These are phyloP conservation scores for Auricularia heimuer DNA, from an alignment of 768 basidiomycete genomes.

Conservation along the genomic window DNA sequence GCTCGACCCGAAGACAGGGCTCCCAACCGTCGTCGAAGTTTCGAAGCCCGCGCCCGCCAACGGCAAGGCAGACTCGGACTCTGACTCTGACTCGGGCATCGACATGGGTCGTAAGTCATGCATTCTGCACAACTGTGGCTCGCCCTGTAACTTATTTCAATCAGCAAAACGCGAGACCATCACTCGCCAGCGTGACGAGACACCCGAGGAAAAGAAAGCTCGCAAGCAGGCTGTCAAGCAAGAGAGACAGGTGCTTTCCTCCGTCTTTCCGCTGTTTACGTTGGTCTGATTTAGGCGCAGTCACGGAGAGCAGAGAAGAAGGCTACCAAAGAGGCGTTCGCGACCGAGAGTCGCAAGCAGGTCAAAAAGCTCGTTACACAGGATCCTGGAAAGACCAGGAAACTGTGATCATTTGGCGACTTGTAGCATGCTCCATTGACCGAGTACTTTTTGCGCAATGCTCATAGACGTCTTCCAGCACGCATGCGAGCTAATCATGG, in stretches of 20 bases:
- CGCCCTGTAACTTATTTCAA: slow-evolving; percentile 18
- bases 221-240: slow-evolving; percentile 62
- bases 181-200: slow-evolving; percentile 64
- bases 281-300: neutral
- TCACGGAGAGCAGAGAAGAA: slow-evolving; percentile 59
- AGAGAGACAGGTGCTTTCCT: slow-evolving; percentile 37
- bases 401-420: slow-evolving; percentile 22
- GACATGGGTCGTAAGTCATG: slow-evolving; percentile 16
- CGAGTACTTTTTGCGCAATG: too few relatives aligned
- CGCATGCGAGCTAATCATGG: too few relatives aligned
- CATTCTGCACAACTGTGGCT: too few relatives aligned
- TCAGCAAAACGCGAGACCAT: slow-evolving; percentile 39
- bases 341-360: slow-evolving; percentile 52
- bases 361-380: slow-evolving; percentile 37
- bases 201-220: slow-evolving; percentile 60
- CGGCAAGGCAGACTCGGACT: slow-evolving; percentile 7
- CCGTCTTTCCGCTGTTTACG: slow-evolving; percentile 3
- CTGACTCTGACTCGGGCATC: slow-evolving; percentile 27
- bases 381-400: slow-evolving; percentile 38
- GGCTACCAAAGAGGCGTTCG: slow-evolving; percentile 50
- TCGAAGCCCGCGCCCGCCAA: slow-evolving; percentile 14
- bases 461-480: too few relatives aligned
- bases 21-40: slow-evolving; percentile 44
- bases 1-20: slow-evolving; percentile 67
- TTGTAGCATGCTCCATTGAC: too few relatives aligned